Conservation (phyloP, 2,329 filamentous ascomycete species). For the Metarhizium robertsii region DNA sequence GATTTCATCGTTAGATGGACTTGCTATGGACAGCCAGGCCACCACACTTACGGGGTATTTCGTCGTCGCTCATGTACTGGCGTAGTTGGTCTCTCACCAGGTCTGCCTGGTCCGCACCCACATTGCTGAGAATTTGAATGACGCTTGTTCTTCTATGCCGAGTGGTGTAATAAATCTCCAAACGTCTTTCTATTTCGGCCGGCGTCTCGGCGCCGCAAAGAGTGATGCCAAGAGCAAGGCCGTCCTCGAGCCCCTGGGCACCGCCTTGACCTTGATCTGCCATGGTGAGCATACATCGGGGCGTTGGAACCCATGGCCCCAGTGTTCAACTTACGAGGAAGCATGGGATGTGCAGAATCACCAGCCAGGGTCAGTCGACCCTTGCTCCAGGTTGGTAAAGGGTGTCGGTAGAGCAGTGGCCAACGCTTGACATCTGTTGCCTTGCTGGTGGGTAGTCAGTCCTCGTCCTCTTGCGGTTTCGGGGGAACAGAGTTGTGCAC, state of each 20-base stretch:
- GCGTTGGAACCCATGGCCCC: too few relatives aligned
- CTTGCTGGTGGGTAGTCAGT: constrained; percentile 15
- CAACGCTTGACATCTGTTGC: constrained; percentile 25
- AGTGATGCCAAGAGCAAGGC: constrained; percentile 19
- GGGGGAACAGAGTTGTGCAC: constrained; percentile 10
- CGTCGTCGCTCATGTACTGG: constrained; percentile 17
- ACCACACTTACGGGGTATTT: constrained; percentile 19
- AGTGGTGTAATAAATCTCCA: constrained; percentile 15
- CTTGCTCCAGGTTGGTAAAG: constrained; percentile 22
- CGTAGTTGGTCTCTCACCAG: constrained; percentile 18
- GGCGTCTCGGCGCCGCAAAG: constrained; percentile 14
- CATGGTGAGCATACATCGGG: background rate
- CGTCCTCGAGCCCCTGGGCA: constrained; percentile 27
- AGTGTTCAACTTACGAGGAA: constrained; percentile 20
- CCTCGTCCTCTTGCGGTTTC: too few relatives aligned
- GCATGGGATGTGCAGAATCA: constrained; percentile 29
- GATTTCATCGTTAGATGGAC: background rate
- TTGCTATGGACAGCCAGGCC: background rate
- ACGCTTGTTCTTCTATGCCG: constrained; percentile 20
- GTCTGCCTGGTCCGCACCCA: constrained; percentile 21
- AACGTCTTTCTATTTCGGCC: constrained; percentile 13
- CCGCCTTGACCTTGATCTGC: constrained; percentile 30
- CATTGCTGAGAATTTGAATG: constrained; percentile 30
- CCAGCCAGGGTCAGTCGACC: constrained; percentile 23
- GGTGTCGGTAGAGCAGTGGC: constrained; percentile 25